phyloP scores from a whole-genome alignment of 192 early-diverging fungal species.

The Pilobolus umbonatus region DNA sequence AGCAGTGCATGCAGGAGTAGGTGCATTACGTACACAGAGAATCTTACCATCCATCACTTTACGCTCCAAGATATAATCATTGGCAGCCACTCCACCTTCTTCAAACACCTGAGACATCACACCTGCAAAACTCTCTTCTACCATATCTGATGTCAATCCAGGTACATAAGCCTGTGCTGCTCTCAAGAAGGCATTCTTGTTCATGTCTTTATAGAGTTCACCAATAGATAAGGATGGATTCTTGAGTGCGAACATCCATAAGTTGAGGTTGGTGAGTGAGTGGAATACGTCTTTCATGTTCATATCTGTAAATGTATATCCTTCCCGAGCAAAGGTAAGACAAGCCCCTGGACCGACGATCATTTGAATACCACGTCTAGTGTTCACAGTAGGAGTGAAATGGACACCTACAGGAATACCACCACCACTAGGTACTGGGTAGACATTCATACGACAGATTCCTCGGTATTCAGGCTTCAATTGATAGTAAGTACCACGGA shows the following conservation, averaged over 20 bases:
- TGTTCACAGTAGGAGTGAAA: constrained; percentile 30
- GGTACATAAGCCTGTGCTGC: constrained; percentile 29
- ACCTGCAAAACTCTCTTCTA: constrained; percentile 33
- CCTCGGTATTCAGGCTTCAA: constrained; percentile 29
- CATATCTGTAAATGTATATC: constrained; percentile 25
- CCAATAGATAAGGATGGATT: constrained; percentile 25
- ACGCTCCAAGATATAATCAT: constrained; percentile 32
- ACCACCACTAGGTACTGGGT: constrained; percentile 32
- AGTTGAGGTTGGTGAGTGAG: constrained; percentile 20
- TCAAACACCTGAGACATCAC: constrained; percentile 35
- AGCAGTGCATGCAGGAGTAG: constrained; percentile 33
- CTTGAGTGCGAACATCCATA: constrained; percentile 32
- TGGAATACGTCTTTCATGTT: constrained; percentile 18
- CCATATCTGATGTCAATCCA: constrained; percentile 30
- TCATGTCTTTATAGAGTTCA: constrained; percentile 34
- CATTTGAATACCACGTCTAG: constrained; percentile 27
- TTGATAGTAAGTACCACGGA: constrained; percentile 35
- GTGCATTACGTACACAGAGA: constrained; percentile 33
- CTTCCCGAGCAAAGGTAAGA: constrained; percentile 33
- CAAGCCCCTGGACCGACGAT: constrained; percentile 35
- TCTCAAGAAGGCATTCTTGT: constrained; percentile 27
- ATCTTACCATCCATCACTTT: constrained; percentile 29
- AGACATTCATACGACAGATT: constrained; percentile 31
- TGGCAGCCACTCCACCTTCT: constrained; percentile 29
- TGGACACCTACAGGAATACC: constrained; percentile 36